Base-by-base conservation (phyloP, 306 rosid species). In the Ochetophila trinervis region DNA sequence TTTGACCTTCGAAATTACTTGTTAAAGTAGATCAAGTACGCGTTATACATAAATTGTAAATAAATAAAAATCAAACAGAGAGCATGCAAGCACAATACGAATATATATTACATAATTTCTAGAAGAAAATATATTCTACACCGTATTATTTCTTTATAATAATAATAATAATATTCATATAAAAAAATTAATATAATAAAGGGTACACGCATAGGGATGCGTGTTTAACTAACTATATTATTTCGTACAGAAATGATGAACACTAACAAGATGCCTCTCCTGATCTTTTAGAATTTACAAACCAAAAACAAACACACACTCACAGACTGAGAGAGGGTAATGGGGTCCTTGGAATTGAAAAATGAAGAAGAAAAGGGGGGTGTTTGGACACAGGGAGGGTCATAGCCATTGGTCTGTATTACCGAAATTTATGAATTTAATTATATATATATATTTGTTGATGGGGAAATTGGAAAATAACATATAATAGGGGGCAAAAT, bases 151-250 rank as follows among this genome's bases (percentile, higher is more conserved):
- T n/a, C n/a, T n/a, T n/a, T n/a, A n/a, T n/a, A n/a, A n/a, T n/a
- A n/a, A n/a, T n/a, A n/a, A n/a, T n/a, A n/a, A n/a, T n/a, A n/a
- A n/a, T n/a, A n/a, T n/a, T n/a, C n/a, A n/a, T n/a, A n/a, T n/a
- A n/a, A 53, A 19, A 53, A 23, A 53, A n/a, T 50, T 35, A n/a
- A 69, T 50, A 55, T 67, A 23, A 57, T 40, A 15, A 70, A 52
- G 67, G 80, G 63, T 50, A 36, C 66, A 76, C 68, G 80, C 71
- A 63, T 63, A 6, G 70, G 45, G 67, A 75, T 63, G 80, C 80
- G 71, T 69, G 71, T 62, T 0, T 11, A 20, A 52, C 19, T 57
- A 67, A 40, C 16, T 55, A 32, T 53, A 68, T 67, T 68, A 56
- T 71, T 71, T 66, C 30, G 57, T 54, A 49, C 40, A 57, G 50